phyloP scores from a whole-genome alignment of 176 grass and related monocot genomes.

The barley (Hordeum vulgare) region MorexV3_pseudomolecules_assembly NC_058519.1:19169533-19170032 shows the following conservation, averaged over 20 bases:
- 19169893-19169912: background rate
- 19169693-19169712: background rate
- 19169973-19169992: background rate
- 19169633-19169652: slow-evolving; percentile 89
- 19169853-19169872: too few species aligned
- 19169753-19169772: background rate
- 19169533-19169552: background rate
- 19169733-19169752: background rate
- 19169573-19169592: background rate
- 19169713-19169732: background rate
- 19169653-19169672: slow-evolving; percentile 52
- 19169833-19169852: background rate
- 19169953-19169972: background rate
- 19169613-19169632: slow-evolving; percentile 71
- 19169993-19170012: background rate
- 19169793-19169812: background rate
- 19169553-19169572: background rate
- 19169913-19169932: background rate
- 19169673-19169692: background rate
- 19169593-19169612: slow-evolving; percentile 41
- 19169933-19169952: background rate
- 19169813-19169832: background rate
- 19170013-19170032: background rate
- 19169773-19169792: background rate
- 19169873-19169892: background rate